Evolutionary conservation across 768 basidiomycete genomes (phyloP), one percentile per base, ranked within the genome.

Genomic region (Dioszegia aurantiaca): DNA sequence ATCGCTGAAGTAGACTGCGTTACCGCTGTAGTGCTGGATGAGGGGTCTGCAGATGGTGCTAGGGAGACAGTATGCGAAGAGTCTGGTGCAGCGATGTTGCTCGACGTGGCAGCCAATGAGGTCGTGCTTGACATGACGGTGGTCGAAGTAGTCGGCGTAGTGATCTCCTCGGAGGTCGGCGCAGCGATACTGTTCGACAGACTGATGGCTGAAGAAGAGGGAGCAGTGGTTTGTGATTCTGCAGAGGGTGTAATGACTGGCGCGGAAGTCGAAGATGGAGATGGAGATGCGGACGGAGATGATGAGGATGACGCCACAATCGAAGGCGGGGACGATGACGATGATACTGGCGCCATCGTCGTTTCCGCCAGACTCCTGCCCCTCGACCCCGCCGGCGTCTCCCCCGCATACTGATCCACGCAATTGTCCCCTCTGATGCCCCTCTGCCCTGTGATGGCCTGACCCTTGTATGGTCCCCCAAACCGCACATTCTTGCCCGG

Each of bases 341-440:
- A 28, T 28, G 46, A 47, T 14, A 16, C 12, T 28, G 46, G 14
- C 24, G 46, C 12, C 46, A 28, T 26, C 17, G 19, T n/a, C 31
- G 48, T 30, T 28, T 36, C 48, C 14, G 14, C 14, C 48, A 14
- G 31, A 26, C 17, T 49, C 23, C 30, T 36, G 12, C 48, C 48
- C 48, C 17, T 36, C 19, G 48, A 31, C 11, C 48, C 48, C 2
- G 48, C 48, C 16, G 48, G 48, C 33, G 33, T 49, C 19, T 49
- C 48, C n/a, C 33, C 30, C 30, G 48, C 48, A 49, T 49, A 33
- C 31, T 36, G 66, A 44, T 67, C 73, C 43, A 70, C 70, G 55
- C 73, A 75, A 56, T 72, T 72, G 21, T 53, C 56, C 9, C 70
- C 73, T 6, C 58, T 64, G 40, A 63, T 68, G 17, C 73, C 73